Conservation (phyloP, 768 basidiomycete species). For the Asterophora parasitica region DNA sequence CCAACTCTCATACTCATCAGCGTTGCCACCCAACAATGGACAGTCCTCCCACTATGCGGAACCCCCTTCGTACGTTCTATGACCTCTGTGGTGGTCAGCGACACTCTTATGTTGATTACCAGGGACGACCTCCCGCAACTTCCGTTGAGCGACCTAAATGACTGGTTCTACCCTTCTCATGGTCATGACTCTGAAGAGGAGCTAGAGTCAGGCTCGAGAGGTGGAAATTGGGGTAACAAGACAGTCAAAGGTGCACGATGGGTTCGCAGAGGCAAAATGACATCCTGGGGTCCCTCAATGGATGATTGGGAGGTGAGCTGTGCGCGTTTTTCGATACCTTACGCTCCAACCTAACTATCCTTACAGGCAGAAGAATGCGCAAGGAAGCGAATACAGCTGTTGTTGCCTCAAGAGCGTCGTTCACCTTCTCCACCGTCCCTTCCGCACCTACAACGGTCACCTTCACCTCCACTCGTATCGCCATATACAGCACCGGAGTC, state of each 20-base stretch:
- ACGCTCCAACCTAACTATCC: constrained; percentile 11
- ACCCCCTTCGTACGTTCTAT: constrained; percentile 24
- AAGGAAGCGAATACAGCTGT: constrained; percentile 67
- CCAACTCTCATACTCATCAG: constrained; percentile 7
- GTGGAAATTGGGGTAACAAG: constrained; percentile 87
- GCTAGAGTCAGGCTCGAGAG: constrained; percentile 36
- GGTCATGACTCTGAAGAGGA: constrained; percentile 67
- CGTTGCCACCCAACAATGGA: neutral
- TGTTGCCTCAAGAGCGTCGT: constrained; percentile 58
- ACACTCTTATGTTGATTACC: neutral
- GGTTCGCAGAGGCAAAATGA: constrained; percentile 78
- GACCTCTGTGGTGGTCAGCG: neutral
- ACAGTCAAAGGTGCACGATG: constrained; percentile 70
- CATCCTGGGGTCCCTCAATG: constrained; percentile 77
- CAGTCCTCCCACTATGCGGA: constrained; percentile 12
- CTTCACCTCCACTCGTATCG: constrained; percentile 70
- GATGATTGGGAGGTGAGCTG: constrained; percentile 79
- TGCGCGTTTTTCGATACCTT: neutral
- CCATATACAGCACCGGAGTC: constrained; percentile 68
- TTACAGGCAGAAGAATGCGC: constrained; percentile 76
- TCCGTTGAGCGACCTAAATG: constrained; percentile 66
- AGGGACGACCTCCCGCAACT: constrained; percentile 22
- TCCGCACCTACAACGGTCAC: constrained; percentile 70
- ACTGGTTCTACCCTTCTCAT: constrained; percentile 83
- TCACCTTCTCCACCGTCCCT: constrained; percentile 70